phyloP scores from a whole-genome alignment of 163 green algal genomes.

The Scenedesmus sp. region DNA sequence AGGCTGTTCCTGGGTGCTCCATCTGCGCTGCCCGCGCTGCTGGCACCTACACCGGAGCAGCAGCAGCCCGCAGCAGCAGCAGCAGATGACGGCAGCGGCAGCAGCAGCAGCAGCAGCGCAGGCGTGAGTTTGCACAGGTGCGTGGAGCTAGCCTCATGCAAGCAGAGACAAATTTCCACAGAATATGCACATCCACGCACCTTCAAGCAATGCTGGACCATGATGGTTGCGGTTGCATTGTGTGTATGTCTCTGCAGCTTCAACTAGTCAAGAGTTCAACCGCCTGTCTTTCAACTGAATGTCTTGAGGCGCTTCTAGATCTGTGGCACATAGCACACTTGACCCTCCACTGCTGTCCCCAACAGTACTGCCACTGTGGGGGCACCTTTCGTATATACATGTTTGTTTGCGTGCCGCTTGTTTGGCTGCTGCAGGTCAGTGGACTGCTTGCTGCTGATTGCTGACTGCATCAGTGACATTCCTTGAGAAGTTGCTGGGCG shows the following conservation, averaged over 20 bases:
- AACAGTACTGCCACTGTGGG: not conserved
- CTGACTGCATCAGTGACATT: constrained; percentile 55
- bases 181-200: too few relatives aligned
- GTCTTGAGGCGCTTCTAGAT: too few relatives aligned
- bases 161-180: too few relatives aligned
- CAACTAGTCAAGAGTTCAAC: too few relatives aligned
- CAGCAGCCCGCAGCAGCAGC: constrained; percentile 48
- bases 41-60: constrained; percentile 37
- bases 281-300: too few relatives aligned
- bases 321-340: too few relatives aligned
- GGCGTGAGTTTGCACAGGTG: constrained; percentile 30
- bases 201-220: too few relatives aligned
- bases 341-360: not conserved
- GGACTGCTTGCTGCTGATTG: constrained; percentile 55
- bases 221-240: too few relatives aligned
- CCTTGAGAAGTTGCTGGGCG: constrained; percentile 59
- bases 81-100: constrained; percentile 29
- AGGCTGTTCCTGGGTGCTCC: constrained; percentile 54
- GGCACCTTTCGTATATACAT: too few relatives aligned
- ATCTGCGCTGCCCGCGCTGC: constrained; percentile 46
- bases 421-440: constrained; percentile 36
- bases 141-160: too few relatives aligned
- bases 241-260: too few relatives aligned
- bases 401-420: not conserved
- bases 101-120: constrained; percentile 55